Evolutionary conservation across 1,284 basidiomycete species (phyloP).

Genomic region (Ustanciosporium gigantosporum): DNA sequence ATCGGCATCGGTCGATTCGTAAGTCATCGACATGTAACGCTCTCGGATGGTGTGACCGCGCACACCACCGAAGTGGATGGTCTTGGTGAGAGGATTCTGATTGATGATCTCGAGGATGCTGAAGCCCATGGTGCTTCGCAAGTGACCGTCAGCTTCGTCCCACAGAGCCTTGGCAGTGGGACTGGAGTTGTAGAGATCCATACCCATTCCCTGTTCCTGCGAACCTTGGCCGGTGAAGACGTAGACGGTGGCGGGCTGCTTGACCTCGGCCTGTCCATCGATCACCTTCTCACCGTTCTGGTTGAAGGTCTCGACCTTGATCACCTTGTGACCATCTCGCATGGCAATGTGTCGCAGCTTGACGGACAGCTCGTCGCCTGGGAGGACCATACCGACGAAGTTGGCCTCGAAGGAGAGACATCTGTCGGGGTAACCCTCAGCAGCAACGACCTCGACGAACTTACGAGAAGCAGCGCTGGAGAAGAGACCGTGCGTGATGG

Average conservation of each 20-base stretch:
- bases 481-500: slow-evolving; percentile 98
- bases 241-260: slow-evolving; percentile 80
- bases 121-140: slow-evolving; percentile 90
- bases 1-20: slow-evolving; percentile 85
- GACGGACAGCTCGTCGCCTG: slow-evolving; percentile 83
- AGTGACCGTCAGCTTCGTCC: slow-evolving; percentile 91
- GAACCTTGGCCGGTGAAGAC: slow-evolving; percentile 99
- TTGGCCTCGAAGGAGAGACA: slow-evolving; percentile 52
- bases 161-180: slow-evolving; percentile 92
- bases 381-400: slow-evolving; percentile 97
- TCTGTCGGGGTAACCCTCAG: slow-evolving; percentile 86
- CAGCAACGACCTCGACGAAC: slow-evolving; percentile 90
- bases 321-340: slow-evolving; percentile 68
- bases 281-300: slow-evolving; percentile 85
- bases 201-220: slow-evolving; percentile 98
- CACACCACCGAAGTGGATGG: slow-evolving; percentile 97
- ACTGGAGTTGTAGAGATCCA: slow-evolving; percentile 93
- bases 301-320: slow-evolving; percentile 87
- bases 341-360: slow-evolving; percentile 67
- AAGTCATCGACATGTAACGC: slow-evolving; percentile 98
- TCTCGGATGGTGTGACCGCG: slow-evolving; percentile 96
- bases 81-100: slow-evolving; percentile 66
- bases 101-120: slow-evolving; percentile 86
- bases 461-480: slow-evolving; percentile 90
- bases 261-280: slow-evolving; percentile 87